Evolutionary conservation across 192 early-diverging fungal genomes (phyloP).

Genomic region (Lobosporangium transversale): DNA sequence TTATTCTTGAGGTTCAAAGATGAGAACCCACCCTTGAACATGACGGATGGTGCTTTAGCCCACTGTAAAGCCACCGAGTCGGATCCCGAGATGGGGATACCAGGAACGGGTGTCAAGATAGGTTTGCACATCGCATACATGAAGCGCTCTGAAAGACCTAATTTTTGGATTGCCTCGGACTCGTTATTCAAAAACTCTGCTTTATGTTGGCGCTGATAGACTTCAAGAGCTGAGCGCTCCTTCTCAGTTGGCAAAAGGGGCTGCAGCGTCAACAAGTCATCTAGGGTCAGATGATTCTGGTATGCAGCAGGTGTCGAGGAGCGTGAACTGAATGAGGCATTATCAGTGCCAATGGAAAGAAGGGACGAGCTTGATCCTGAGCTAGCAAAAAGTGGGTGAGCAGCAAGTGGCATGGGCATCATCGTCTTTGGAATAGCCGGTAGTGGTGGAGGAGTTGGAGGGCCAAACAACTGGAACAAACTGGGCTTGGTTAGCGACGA

Average conservation of each 20-base stretch:
- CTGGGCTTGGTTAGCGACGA: not conserved
- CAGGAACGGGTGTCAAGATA: slow-evolving; percentile 10
- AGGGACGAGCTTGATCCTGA: not conserved
- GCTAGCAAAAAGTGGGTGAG: slow-evolving; percentile 35
- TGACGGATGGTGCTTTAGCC: not conserved
- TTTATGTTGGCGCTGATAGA: slow-evolving; percentile 29
- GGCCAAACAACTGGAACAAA: not conserved
- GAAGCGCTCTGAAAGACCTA: slow-evolving; percentile 37
- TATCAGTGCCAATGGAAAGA: not conserved
- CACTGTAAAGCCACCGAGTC: not conserved
- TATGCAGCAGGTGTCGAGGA: slow-evolving; percentile 35
- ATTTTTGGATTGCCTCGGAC: slow-evolving; percentile 29
- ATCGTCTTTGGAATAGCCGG: too few species aligned
- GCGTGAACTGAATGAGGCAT: slow-evolving; percentile 9
- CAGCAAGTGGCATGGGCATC: not conserved
- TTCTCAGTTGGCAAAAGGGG: slow-evolving; percentile 37
- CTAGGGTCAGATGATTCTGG: slow-evolving; percentile 30
- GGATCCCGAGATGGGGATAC: not conserved
- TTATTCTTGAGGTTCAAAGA: slow-evolving; percentile 17
- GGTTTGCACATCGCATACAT: slow-evolving; percentile 42
- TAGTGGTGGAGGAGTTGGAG: not conserved
- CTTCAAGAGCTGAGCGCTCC: slow-evolving; percentile 22
- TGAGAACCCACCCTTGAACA: slow-evolving; percentile 17
- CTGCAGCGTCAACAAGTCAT: slow-evolving; percentile 41
- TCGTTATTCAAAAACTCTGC: slow-evolving; percentile 26